A percentile compares a stretch with the other conserved stretches of the same genome.
phyloP scores from a whole-genome alignment of 2,329 filamentous ascomycete genomes.

The Bipolaris sorokiniana region DNA sequence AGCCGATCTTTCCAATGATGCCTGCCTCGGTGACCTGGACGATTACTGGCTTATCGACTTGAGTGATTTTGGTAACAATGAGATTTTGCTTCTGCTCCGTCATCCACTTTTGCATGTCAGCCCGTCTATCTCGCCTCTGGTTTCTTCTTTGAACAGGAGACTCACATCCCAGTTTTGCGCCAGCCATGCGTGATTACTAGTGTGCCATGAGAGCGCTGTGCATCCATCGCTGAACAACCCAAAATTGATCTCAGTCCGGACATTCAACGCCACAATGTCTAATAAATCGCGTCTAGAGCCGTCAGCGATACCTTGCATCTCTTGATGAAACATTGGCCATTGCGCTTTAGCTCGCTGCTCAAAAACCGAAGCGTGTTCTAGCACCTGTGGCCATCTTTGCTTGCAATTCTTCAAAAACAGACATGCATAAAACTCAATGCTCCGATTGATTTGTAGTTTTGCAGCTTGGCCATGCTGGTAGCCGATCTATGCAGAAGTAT shows the following conservation, averaged over 20 bases:
- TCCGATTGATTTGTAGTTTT: constrained; percentile 49
- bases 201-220: constrained; percentile 59
- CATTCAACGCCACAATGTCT: constrained; percentile 64
- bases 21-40: constrained; percentile 66
- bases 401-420: constrained; percentile 58
- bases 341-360: constrained; percentile 52
- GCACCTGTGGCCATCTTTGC: constrained; percentile 55
- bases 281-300: constrained; percentile 55
- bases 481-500: constrained; percentile 52
- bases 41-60: constrained; percentile 55
- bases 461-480: constrained; percentile 54
- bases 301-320: constrained; percentile 60
- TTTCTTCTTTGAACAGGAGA: neutral
- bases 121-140: neutral
- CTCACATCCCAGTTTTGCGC: constrained; percentile 65
- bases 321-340: constrained; percentile 53
- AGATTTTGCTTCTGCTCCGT: constrained; percentile 58
- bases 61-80: constrained; percentile 55
- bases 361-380: constrained; percentile 56
- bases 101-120: constrained; percentile 54
- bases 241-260: constrained; percentile 64
- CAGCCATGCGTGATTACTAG: constrained; percentile 50
- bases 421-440: constrained; percentile 55
- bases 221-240: constrained; percentile 65
- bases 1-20: constrained; percentile 69